These are phyloP conservation scores for Botryotinia calthae DNA, from an alignment of 2,329 filamentous ascomycete genomes.

Conservation along the genomic window DNA sequence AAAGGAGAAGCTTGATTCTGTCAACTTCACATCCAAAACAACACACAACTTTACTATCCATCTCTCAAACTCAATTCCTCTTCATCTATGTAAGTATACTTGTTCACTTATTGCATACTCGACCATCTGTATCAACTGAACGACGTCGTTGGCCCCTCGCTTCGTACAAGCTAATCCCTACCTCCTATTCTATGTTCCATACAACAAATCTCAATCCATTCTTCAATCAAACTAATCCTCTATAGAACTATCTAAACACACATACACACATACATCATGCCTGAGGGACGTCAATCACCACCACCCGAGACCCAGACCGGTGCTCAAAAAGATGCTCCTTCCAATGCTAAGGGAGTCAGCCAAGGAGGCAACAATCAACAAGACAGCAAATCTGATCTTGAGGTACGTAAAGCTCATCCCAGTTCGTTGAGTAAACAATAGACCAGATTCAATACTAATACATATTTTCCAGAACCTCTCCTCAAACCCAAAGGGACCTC, in stretches of 20 bases:
- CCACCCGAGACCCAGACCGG: conserved; percentile 66
- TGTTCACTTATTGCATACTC: neutral
- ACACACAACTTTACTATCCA: neutral
- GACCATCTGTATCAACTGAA: neutral
- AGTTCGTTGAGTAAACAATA: neutral
- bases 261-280: conserved; percentile 49
- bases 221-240: neutral
- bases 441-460: neutral
- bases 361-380: conserved; percentile 52
- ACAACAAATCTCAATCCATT: neutral
- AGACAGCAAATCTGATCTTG: conserved; percentile 49
- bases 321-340: conserved; percentile 59
- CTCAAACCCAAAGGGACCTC: conserved; percentile 64
- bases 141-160: neutral
- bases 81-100: neutral
- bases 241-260: neutral
- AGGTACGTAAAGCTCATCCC: conserved; percentile 41
- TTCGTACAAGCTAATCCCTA: neutral
- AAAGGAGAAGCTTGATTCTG: conserved; percentile 1
- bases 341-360: conserved; percentile 56
- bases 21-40: neutral
- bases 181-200: neutral
- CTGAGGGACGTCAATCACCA: conserved; percentile 72
- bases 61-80: neutral
- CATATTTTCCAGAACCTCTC: conserved; percentile 45